Evolutionary conservation across 257 asterid genomes (phyloP), one percentile per base, ranked within the genome.

Genomic region (Solanum habrochaites): DNA sequence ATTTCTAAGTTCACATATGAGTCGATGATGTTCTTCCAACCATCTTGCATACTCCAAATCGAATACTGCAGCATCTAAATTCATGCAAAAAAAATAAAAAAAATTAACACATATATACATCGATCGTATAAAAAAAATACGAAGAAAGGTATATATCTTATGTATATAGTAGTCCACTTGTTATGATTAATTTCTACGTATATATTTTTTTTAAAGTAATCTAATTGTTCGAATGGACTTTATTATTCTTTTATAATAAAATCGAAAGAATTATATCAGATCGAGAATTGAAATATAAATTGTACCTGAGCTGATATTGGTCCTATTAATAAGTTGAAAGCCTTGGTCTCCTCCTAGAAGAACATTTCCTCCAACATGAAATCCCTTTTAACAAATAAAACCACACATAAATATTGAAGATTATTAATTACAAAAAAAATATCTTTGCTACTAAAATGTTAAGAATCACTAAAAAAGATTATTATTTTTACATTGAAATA

Each of bases 31-130:
- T 90, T 94, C 98, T 86, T 94, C 99, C 83, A 93, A 89, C 99
- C 99, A 96, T 86, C 98, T 92, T 0, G 90, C 93, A 13, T 95
- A 96, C 92, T 95, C 98, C 94, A 94, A 81, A 86, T 96, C 98
- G 8, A 96, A 96, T 20, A 90, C 72, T 0, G 95, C 92, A 15
- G 98, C 89, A 37, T 92, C 98, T 95, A 42, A 2, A 60, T 64
- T 56, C 32, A 23, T 23, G 5, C 10, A 73, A 39, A 21, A 73
- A 23, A 39, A 73, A n/a, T n/a, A n/a, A n/a, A 39, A 39, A 73
- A 21, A 73, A 6, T 20, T 21, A 20, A 37, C 7, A 20, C 10
- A 21, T 72, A 72, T 21, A 37, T 72, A 72, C 10, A 1, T 4
- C 1, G 18, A 35, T 11, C 12, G 14, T 72, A 20, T 37, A 35